These are phyloP conservation scores for Crotalaria pallida DNA, from an alignment of 306 rosid species.

Conservation along the genomic window DNA sequence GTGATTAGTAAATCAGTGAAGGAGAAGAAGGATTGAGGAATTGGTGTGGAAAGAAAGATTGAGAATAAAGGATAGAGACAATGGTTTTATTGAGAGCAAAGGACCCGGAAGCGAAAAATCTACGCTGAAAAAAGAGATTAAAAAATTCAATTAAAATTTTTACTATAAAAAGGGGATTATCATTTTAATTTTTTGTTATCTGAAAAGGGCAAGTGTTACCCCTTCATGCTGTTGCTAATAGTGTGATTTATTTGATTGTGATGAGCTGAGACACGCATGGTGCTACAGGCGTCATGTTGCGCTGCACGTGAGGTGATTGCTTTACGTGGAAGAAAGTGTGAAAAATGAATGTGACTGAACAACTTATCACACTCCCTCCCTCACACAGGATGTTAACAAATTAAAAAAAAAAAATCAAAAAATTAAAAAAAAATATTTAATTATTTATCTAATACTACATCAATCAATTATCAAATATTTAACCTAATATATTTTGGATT, in stretches of 20 bases:
- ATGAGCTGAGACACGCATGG: neutral
- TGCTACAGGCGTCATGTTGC: neutral
- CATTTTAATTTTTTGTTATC: neutral
- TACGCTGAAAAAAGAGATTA: neutral
- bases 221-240: neutral
- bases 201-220: neutral
- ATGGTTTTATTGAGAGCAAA: constrained; percentile 2
- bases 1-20: neutral
- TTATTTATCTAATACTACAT: too few species aligned
- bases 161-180: neutral
- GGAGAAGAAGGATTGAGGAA: neutral
- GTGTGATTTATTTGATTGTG: neutral
- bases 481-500: too few species aligned
- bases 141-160: too few species aligned
- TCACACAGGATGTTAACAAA: too few species aligned
- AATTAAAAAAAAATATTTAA: too few species aligned
- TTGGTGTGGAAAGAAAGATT: constrained; percentile 26
- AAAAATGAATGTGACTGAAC: neutral
- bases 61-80: neutral
- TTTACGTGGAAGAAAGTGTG: neutral
- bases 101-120: constrained; percentile 24
- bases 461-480: too few species aligned
- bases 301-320: neutral
- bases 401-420: too few species aligned
- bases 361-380: too few species aligned